These are phyloP conservation scores for Perkinsus marinus DNA, from an alignment of 169 alveolate species.

Conservation along the genomic window DNA sequence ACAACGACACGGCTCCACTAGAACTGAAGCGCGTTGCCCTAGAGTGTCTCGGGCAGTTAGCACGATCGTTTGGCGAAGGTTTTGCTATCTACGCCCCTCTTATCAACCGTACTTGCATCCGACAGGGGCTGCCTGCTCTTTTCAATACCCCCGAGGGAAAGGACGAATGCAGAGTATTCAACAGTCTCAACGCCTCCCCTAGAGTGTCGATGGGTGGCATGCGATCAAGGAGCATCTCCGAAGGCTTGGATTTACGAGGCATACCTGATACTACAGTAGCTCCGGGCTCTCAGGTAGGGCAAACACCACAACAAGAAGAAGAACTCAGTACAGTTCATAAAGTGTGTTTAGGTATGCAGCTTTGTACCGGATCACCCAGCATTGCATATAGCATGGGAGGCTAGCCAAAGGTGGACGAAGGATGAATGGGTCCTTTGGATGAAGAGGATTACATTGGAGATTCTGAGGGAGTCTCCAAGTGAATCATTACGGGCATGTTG, in stretches of 20 bases:
- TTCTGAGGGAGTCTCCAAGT: conserved; percentile 58
- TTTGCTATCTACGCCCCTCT: background rate
- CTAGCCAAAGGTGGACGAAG: conserved; percentile 41
- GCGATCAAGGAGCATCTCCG: background rate
- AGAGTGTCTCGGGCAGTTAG: background rate
- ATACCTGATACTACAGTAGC: background rate
- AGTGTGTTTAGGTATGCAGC: no score
- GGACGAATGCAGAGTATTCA: background rate
- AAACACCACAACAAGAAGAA: conserved; percentile 12
- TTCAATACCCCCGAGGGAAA: background rate
- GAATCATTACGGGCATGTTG: conserved; percentile 49
- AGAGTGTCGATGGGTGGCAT: background rate
- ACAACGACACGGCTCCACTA: background rate
- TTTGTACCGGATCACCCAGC: no score
- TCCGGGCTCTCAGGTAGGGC: background rate
- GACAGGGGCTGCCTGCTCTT: background rate
- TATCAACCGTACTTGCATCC: background rate
- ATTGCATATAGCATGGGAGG: conserved; percentile 35
- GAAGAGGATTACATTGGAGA: conserved; percentile 46
- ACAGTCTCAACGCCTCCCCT: background rate
- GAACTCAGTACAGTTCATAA: no score
- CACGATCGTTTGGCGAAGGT: background rate
- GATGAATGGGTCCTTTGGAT: conserved; percentile 74
- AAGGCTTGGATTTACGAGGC: background rate
- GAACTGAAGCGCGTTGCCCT: background rate